phyloP scores from a whole-genome alignment of 2,329 filamentous ascomycete species.

The Exophiala calicioides region DNA sequence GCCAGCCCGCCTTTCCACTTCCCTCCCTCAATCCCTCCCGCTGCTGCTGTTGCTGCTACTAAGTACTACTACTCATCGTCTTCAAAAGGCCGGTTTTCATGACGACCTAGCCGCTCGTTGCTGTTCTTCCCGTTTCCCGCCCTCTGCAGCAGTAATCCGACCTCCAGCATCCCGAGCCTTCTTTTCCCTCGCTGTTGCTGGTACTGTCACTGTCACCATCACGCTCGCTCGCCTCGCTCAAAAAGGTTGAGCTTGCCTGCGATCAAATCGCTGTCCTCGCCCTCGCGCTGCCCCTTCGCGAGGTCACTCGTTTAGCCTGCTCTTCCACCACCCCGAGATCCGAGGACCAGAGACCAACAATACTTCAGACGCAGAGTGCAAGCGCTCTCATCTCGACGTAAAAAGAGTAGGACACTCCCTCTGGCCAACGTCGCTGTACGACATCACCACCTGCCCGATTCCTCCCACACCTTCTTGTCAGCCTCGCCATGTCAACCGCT shows the following conservation, averaged over 20 bases:
- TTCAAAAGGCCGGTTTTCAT: slow-evolving; percentile 28
- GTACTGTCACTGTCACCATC: slow-evolving; percentile 11
- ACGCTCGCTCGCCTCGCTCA: slow-evolving; percentile 22
- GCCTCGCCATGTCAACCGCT: slow-evolving; percentile 48
- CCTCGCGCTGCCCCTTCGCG: slow-evolving; percentile 20
- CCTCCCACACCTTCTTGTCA: slow-evolving; percentile 1
- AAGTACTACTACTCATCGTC: too few species aligned
- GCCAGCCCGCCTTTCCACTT: slow-evolving; percentile 31
- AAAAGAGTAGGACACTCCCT: slow-evolving; percentile 3
- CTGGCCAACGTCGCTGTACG: neutral
- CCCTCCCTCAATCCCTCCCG: slow-evolving; percentile 27
- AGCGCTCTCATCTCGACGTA: too few species aligned
- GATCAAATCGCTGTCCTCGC: slow-evolving; percentile 13
- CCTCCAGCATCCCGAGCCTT: too few species aligned
- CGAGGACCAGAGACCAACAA: too few species aligned
- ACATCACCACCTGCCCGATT: neutral
- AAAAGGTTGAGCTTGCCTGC: slow-evolving; percentile 9
- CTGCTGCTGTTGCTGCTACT: too few species aligned
- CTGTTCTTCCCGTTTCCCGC: slow-evolving; percentile 21
- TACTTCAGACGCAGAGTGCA: too few species aligned
- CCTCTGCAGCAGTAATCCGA: slow-evolving; percentile 13
- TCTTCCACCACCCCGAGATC: slow-evolving; percentile 5
- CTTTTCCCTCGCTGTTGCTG: too few species aligned
- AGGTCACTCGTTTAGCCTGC: slow-evolving; percentile 24
- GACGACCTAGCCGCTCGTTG: slow-evolving; percentile 32